Conservation (phyloP, 1,139 yeast genomes). For the Suhomyces bribrorum region DNA sequence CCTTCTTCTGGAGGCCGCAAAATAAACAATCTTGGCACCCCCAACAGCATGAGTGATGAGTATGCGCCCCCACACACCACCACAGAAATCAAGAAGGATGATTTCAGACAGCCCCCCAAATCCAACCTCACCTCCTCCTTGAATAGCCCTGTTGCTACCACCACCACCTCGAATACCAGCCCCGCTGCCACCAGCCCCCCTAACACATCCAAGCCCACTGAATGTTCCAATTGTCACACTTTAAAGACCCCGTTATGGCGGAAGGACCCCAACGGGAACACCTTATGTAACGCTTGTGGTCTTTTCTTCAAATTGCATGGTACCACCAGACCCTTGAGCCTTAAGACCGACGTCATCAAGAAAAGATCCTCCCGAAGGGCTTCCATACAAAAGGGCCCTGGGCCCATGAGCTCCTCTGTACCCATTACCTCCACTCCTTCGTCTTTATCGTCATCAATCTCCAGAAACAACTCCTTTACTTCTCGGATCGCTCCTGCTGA, state of each 20-base stretch:
- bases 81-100: constrained; percentile 4
- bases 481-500: constrained; percentile 12
- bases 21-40: constrained; percentile 17
- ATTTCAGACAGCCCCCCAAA: constrained; percentile 17
- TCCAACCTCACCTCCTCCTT: constrained; percentile 38
- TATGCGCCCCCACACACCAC: constrained; percentile 24
- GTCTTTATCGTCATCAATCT: constrained; percentile 5
- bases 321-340: constrained; percentile 55
- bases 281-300: constrained; percentile 64
- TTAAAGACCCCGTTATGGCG: constrained; percentile 62
- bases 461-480: constrained; percentile 10
- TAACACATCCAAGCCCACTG: constrained; percentile 20
- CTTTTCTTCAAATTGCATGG: constrained; percentile 59
- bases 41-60: constrained; percentile 32
- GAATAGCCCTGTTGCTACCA: constrained; percentile 14
- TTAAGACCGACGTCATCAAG: constrained; percentile 57
- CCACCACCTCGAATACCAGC: constrained; percentile 3
- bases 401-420: constrained; percentile 4
- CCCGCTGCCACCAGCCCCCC: constrained; percentile 1
- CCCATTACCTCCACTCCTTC: constrained; percentile 7
- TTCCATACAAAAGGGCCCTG: constrained; percentile 13
- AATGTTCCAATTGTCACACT: constrained; percentile 56
- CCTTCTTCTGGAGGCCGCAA: constrained; percentile 1
- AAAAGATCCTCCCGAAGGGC: constrained; percentile 49
- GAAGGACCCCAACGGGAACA: constrained; percentile 56